Base-by-base conservation (phyloP, 495 filamentous ascomycete species). In the Jackrogersella multiformis region DNA sequence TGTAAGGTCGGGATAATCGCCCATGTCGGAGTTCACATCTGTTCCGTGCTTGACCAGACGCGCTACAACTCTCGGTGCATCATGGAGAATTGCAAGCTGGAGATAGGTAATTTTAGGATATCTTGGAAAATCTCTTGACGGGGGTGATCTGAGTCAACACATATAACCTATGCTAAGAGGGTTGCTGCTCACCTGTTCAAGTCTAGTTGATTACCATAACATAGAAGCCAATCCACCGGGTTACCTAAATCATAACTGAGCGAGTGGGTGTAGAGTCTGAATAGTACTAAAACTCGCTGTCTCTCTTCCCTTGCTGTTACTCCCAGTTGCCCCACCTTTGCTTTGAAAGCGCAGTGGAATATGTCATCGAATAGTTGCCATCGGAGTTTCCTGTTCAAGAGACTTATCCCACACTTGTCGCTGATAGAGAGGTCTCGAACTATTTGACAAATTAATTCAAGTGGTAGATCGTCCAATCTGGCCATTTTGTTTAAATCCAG, bases 1-100 rank as follows among this genome's bases (percentile, higher is more conserved):
- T 26, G 42, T 46, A 5, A 46, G 18, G 6, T 46, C 42, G 42
- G 42, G 21, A 26, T 46, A 46, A 46, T 46, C 42, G 21, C 42
- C 21, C 42, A 32, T 30, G 18, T 49, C 15, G 15, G 13, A 49
- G 5, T 49, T 32, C 2, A 49, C 2, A 6, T 32, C 26, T 3
- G 26, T 49, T 32, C 45, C 26, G 4, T 49, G 23, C 26, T 30
- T 49, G 45, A 32, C 45, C 20, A 30, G 15, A 18, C 26, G 45
- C n/a, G 13, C 4, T 32, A 8, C 26, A 16, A 49, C 13, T 15
- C 15, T 32, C n/a, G 45, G 45, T 18, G 23, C 12, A 5, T 49
- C 45, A 1, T 28, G 6, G n/a, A 49, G 23, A 13, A 16, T 49
- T 32, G 23, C 24, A 9, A 32, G 5, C 2, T 18, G 45, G 26